These are phyloP conservation scores for Aspergillus spinulosporus DNA, from an alignment of 2,329 filamentous ascomycete genomes.

Conservation along the genomic window DNA sequence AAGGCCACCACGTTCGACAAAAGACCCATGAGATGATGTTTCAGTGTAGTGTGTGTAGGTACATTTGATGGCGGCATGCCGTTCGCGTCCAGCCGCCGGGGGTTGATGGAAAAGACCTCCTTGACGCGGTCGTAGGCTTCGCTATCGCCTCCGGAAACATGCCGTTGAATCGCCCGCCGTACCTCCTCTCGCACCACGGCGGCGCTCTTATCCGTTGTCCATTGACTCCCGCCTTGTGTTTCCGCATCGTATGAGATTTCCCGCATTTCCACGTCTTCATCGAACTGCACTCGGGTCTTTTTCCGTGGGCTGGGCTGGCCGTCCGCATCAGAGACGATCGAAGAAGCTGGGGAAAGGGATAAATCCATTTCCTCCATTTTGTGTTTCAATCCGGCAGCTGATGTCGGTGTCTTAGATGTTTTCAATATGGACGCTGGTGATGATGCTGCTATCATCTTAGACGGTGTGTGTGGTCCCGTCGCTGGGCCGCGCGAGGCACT, in stretches of 20 bases:
- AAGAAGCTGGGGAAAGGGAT: conserved; percentile 34
- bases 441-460: conserved; percentile 36
- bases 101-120: conserved; percentile 52
- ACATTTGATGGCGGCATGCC: conserved; percentile 42
- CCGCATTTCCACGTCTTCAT: conserved; percentile 38
- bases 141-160: conserved; percentile 54
- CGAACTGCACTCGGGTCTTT: conserved; percentile 46
- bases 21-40: conserved; percentile 61
- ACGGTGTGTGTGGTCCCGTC: conserved; percentile 26
- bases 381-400: conserved; percentile 36
- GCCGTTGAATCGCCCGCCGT: conserved; percentile 57
- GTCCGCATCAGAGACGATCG: conserved; percentile 32
- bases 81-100: conserved; percentile 42
- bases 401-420: conserved; percentile 31
- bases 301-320: conserved; percentile 39
- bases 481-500: conserved; percentile 30
- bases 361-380: conserved; percentile 40
- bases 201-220: conserved; percentile 51
- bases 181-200: conserved; percentile 64
- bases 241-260: conserved; percentile 17
- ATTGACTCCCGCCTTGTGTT: conserved; percentile 32
- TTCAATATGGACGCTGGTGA: conserved; percentile 41
- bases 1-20: conserved; percentile 56
- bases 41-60: conserved; percentile 54
- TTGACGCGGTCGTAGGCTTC: conserved; percentile 59